Evolutionary conservation across 2,329 filamentous ascomycete species (phyloP).

Genomic region (Fusarium citri): DNA sequence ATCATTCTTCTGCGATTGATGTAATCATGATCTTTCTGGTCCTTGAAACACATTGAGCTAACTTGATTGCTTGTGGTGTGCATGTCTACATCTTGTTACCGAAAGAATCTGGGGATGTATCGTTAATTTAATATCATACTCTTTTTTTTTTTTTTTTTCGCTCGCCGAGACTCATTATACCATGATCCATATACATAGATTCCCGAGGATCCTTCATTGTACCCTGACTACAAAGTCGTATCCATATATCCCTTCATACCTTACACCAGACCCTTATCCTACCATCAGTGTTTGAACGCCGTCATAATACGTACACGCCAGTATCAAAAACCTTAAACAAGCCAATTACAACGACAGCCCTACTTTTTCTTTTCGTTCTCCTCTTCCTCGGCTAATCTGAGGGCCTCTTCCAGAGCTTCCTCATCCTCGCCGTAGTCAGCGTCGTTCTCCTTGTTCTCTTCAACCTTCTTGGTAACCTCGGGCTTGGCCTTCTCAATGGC

Average conservation of each 20-base stretch:
- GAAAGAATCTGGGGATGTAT: background rate
- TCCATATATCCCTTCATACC: constrained; percentile 9
- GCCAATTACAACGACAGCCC: background rate
- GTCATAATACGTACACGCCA: constrained; percentile 27
- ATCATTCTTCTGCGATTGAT: background rate
- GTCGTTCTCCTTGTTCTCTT: constrained; percentile 45
- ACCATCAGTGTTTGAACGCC: constrained; percentile 33
- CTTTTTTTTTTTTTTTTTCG: background rate
- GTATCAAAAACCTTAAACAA: constrained; percentile 2
- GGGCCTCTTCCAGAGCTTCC: constrained; percentile 52
- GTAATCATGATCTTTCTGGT: background rate
- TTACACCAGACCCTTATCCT: constrained; percentile 11
- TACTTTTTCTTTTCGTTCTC: constrained; percentile 36
- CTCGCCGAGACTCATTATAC: background rate
- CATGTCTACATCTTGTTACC: background rate
- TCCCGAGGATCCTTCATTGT: constrained; percentile 30
- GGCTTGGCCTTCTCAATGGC: constrained; percentile 39
- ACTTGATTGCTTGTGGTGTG: background rate
- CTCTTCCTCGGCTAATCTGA: constrained; percentile 49
- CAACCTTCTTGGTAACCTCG: constrained; percentile 23
- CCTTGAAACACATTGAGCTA: background rate
- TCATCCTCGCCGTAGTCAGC: constrained; percentile 52
- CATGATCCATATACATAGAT: constrained; percentile 19
- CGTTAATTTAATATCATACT: background rate
- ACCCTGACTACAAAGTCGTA: constrained; percentile 19